Conservation (phyloP, 2,329 filamentous ascomycete species). For the Ophiocordyceps camponoti-floridani region DNA sequence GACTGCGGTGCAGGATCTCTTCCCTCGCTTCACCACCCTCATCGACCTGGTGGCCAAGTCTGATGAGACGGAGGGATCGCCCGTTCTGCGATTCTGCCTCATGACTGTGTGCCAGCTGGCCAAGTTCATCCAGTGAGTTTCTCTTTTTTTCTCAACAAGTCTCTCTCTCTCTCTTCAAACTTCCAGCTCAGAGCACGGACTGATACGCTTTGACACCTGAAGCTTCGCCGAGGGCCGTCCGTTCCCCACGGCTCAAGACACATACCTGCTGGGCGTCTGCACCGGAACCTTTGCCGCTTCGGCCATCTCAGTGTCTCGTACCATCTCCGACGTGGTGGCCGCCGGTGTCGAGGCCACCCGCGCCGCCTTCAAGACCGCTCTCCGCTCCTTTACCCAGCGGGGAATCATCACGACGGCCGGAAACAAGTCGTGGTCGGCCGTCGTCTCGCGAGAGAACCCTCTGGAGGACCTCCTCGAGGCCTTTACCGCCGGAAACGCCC, state of each 20-base stretch:
- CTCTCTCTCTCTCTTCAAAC: not conserved
- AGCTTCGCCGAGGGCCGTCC: slow-evolving; percentile 4
- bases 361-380: slow-evolving; percentile 6
- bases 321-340: slow-evolving; percentile 7
- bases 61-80: slow-evolving; percentile 5
- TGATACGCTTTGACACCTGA: not conserved
- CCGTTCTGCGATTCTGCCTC: slow-evolving; percentile 7
- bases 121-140: slow-evolving; percentile 9
- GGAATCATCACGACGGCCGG: slow-evolving; percentile 2
- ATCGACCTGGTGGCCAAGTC: slow-evolving; percentile 8
- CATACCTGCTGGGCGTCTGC: slow-evolving; percentile 8
- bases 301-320: slow-evolving; percentile 8
- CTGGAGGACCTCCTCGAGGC: slow-evolving; percentile 1
- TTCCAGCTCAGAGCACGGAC: not conserved
- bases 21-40: slow-evolving; percentile 11
- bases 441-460: slow-evolving; percentile 4
- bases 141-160: not conserved
- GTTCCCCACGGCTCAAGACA: slow-evolving; percentile 6
- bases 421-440: slow-evolving; percentile 5
- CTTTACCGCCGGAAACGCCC: not conserved
- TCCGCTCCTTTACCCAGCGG: slow-evolving; percentile 4
- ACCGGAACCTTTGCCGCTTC: slow-evolving; percentile 10
- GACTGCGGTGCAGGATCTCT: slow-evolving; percentile 5
- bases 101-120: slow-evolving; percentile 7
- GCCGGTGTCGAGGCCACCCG: slow-evolving; percentile 6